Evolutionary conservation across 805 yeast genomes (phyloP).

Genomic region (Myxozyma geophila): DNA sequence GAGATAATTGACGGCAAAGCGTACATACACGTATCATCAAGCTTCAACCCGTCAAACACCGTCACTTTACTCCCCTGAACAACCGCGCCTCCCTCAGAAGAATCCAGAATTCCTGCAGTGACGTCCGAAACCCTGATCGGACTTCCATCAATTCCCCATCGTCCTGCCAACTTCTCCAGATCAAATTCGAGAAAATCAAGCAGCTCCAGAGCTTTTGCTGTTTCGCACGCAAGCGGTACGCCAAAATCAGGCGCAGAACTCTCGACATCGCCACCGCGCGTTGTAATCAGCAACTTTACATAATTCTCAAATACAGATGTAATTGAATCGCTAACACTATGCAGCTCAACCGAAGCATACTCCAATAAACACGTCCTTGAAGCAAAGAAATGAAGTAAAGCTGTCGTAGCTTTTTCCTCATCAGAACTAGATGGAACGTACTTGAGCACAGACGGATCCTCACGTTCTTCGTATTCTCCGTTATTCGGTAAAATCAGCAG

Average conservation of each 20-base stretch:
- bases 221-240: conserved; percentile 38
- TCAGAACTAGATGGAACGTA: conserved; percentile 7
- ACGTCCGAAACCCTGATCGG: conserved; percentile 7
- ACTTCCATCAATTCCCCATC: conserved; percentile 22
- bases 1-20: conserved; percentile 20
- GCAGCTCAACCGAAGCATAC: conserved; percentile 61
- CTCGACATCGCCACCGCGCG: conserved; percentile 14
- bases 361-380: conserved; percentile 30
- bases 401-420: conserved; percentile 14
- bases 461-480: conserved; percentile 7
- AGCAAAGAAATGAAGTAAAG: conserved; percentile 31
- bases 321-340: conserved; percentile 49
- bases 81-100: not conserved
- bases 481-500: not conserved
- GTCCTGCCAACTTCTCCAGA: conserved; percentile 24
- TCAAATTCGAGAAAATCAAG: conserved; percentile 71
- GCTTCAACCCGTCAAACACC: conserved; percentile 14
- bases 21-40: conserved; percentile 21
- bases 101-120: not conserved
- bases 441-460: conserved; percentile 3
- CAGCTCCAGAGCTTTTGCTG: conserved; percentile 69
- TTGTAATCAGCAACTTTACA: conserved; percentile 11
- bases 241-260: conserved; percentile 47
- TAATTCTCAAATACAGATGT: conserved; percentile 25
- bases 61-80: not conserved